Evolutionary conservation across 441 rosid genomes (phyloP), one percentile per base, ranked within the genome.

Genomic region (Dalechampia spathulata): DNA sequence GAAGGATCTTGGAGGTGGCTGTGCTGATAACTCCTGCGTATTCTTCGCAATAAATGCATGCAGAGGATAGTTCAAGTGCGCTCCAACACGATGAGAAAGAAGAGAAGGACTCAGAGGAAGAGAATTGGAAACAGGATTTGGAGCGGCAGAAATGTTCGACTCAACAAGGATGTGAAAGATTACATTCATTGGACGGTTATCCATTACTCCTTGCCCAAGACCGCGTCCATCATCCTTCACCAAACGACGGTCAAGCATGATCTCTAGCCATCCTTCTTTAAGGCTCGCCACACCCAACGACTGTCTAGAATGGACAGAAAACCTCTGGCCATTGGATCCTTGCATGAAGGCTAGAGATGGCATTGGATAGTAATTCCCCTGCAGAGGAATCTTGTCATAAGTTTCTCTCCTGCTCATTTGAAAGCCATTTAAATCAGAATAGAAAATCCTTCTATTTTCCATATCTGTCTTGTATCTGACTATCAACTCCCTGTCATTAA

Each of bases 331-430:
- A 19, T 76, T 70, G 36, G 93, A 78, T 67, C 97, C 97, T 71
- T 85, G 95, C 65, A 93, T 69, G 73, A 90, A 90, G 17, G 96
- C 91, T 2, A 87, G 88, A 41, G 97, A 77, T 17, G 99, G 96
- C 95, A 93, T 90, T 1, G 99, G 99, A 68, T 93, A 93, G 74
- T 87, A 90, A 69, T 90, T 93, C 60, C 97, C 99, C 74, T 93
- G 96, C 67, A 93, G 70, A 0, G 99, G 99, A 61, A 93, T 90
- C 85, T 93, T 93, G 65, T 83, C 76, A 63, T 90, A 93, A 51
- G 87, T 82, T 77, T 93, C 95, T 70, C 99, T 81, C 62, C 97
- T 71, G 65, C 95, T 87, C 99, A 87, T 83, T 80, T 90, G 99
- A 71, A 93, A 93, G 56, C 97, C 99, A 74, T 93, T 93, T 58